Conservation (phyloP, 1,139 yeast species). For the Candida buenavistaensis region DNA sequence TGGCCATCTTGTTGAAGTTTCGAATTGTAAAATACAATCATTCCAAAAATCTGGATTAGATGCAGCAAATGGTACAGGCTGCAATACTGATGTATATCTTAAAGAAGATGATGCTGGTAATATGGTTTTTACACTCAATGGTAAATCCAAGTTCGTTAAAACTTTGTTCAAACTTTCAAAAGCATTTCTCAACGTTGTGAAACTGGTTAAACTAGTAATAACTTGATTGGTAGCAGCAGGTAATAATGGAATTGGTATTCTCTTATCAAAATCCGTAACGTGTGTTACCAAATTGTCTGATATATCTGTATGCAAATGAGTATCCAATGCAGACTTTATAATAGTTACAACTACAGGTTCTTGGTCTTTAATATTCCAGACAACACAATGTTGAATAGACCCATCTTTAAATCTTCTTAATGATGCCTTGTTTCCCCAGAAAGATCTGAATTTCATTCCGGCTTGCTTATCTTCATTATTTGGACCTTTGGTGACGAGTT, state of each 20-base stretch:
- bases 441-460: conserved; percentile 65
- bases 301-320: conserved; percentile 57
- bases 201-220: conserved; percentile 51
- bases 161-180: conserved; percentile 66
- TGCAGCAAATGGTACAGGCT: conserved; percentile 81
- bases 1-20: conserved; percentile 93
- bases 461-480: conserved; percentile 58
- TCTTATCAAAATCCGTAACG: conserved; percentile 44
- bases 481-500: conserved; percentile 85
- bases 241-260: conserved; percentile 60
- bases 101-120: conserved; percentile 72
- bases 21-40: conserved; percentile 81
- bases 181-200: conserved; percentile 56
- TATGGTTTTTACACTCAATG: conserved; percentile 69
- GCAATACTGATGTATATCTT: conserved; percentile 70
- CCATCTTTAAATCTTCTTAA: conserved; percentile 92
- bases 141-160: conserved; percentile 57
- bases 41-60: conserved; percentile 81
- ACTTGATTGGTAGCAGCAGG: conserved; percentile 58
- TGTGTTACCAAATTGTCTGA: conserved; percentile 42
- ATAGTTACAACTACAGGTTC: conserved; percentile 72
- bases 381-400: conserved; percentile 81
- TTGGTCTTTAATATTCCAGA: conserved; percentile 66
- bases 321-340: conserved; percentile 58
- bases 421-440: conserved; percentile 89